Conservation (phyloP, 371 early-diverging fungal species). For the Haplosporangium sp. region DNA sequence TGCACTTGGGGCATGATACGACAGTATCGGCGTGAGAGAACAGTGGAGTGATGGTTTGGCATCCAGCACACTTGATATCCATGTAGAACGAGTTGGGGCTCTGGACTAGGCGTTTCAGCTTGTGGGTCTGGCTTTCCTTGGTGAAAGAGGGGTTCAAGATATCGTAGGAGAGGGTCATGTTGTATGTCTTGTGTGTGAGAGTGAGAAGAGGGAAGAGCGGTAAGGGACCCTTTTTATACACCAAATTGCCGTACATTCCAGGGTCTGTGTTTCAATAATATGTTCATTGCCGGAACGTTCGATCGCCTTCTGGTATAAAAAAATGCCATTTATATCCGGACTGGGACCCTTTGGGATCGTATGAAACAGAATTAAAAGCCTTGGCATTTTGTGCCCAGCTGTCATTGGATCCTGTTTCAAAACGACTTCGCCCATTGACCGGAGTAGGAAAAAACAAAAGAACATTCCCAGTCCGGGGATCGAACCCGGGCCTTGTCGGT, state of each 20-base stretch:
- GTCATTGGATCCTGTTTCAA: too few relatives aligned
- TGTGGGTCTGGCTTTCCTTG: conserved; percentile 92
- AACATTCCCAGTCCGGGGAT: conserved; percentile 1
- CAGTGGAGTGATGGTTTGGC: conserved; percentile 96
- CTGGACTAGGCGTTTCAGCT: conserved; percentile 99
- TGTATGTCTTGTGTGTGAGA: not conserved
- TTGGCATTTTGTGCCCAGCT: too few relatives aligned
- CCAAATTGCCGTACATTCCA: too few relatives aligned
- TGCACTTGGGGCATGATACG: conserved; percentile 96
- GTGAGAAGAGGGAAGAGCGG: not conserved
- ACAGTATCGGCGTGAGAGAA: conserved; percentile 99
- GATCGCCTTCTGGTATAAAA: too few relatives aligned
- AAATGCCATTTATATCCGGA: too few relatives aligned
- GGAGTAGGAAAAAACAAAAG: not conserved
- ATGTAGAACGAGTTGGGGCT: conserved; percentile 99
- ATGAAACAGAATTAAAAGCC: too few relatives aligned
- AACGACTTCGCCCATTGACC: not conserved
- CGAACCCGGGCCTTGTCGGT: conserved; percentile 33
- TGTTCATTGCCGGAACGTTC: too few relatives aligned
- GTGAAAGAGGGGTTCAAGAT: conserved; percentile 97
- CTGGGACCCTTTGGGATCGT: too few relatives aligned
- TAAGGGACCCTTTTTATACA: too few relatives aligned
- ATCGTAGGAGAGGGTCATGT: conserved; percentile 85
- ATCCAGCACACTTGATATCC: conserved; percentile 99
- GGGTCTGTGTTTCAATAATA: too few relatives aligned